Evolutionary conservation across 495 filamentous ascomycete genomes (phyloP).

Genomic region (Penicillium angulare): DNA sequence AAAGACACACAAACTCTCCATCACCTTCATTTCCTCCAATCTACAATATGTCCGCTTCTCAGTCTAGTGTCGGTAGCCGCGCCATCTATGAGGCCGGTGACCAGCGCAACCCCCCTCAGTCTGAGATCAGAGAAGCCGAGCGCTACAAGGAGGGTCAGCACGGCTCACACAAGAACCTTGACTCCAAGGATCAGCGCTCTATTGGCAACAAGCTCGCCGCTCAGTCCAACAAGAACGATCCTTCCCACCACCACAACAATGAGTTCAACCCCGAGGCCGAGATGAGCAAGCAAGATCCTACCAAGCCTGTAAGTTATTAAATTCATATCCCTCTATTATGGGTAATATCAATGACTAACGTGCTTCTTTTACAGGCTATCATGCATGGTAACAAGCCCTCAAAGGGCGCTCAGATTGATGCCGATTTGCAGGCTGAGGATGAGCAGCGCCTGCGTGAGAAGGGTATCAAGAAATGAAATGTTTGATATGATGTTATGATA

Average conservation of each 20-base stretch:
- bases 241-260: constrained; percentile 33
- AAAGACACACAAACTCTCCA: constrained; percentile 1
- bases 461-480: constrained; percentile 43
- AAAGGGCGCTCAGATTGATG: constrained; percentile 69
- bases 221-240: constrained; percentile 45
- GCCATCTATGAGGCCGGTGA: constrained; percentile 65
- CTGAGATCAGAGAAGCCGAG: constrained; percentile 51
- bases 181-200: constrained; percentile 78
- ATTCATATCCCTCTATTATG: background rate
- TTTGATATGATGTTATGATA: constrained; percentile 14
- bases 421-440: constrained; percentile 65
- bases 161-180: constrained; percentile 64
- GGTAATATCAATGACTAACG: background rate
- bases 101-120: constrained; percentile 62
- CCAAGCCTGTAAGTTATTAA: constrained; percentile 57
- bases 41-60: constrained; percentile 27
- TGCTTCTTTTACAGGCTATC: constrained; percentile 50
- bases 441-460: constrained; percentile 65
- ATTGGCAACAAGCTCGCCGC: constrained; percentile 75
- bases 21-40: background rate
- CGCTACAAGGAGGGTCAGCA: constrained; percentile 66
- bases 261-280: constrained; percentile 52
- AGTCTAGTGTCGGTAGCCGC: constrained; percentile 52
- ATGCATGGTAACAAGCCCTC: constrained; percentile 70
- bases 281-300: constrained; percentile 62